These are phyloP conservation scores for Boletus tomentosulus DNA, from an alignment of 768 basidiomycete genomes.

Conservation along the genomic window DNA sequence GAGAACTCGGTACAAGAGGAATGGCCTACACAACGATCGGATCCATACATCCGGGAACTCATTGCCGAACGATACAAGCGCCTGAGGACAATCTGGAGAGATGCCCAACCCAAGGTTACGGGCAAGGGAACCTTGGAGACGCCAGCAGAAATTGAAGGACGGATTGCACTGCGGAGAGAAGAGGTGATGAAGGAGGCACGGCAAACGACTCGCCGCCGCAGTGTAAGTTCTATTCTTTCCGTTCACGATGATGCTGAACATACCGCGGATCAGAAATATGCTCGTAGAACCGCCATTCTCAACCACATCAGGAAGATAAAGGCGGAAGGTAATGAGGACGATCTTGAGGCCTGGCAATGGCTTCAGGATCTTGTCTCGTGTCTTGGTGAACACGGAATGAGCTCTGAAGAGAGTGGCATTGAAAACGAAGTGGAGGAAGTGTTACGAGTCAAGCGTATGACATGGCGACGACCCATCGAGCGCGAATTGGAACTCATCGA, in stretches of 20 bases:
- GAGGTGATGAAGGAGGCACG: not conserved
- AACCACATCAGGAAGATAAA: not conserved
- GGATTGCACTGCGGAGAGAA: not conserved
- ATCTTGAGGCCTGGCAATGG: conserved; percentile 5
- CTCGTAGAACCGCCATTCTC: not conserved
- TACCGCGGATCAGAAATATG: not conserved
- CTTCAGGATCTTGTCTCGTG: not conserved
- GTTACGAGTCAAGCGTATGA: conserved; percentile 5
- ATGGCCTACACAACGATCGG: not conserved
- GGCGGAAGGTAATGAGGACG: not conserved
- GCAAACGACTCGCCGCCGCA: not conserved
- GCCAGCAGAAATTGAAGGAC: not conserved
- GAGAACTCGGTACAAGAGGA: no score
- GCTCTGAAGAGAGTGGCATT: conserved; percentile 10
- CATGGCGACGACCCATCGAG: not conserved
- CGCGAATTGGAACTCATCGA: conserved; percentile 4
- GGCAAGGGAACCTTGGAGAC: not conserved
- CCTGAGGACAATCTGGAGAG: not conserved
- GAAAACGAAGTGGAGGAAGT: conserved; percentile 4
- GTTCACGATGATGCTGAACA: no score
- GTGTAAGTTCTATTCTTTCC: not conserved
- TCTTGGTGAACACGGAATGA: conserved; percentile 10
- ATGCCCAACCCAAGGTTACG: not conserved
- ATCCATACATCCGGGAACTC: not conserved
- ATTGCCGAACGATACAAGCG: not conserved